These are phyloP conservation scores for Solioccasus polychromus DNA, from an alignment of 768 basidiomycete genomes.

Conservation along the genomic window DNA sequence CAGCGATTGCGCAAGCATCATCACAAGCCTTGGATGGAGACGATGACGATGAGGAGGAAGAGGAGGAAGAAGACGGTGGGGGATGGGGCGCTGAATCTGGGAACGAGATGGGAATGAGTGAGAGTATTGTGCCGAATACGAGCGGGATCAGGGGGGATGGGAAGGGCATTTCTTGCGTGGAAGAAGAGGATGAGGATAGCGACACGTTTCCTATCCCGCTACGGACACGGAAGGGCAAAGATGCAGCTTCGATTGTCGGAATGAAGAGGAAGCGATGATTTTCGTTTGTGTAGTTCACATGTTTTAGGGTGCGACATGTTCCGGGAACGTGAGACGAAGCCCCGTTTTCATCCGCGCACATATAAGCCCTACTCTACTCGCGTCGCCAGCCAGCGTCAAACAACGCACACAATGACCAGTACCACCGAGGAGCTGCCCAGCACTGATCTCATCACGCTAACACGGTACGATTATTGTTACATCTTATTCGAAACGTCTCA, in stretches of 20 bases:
- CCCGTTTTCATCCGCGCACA: constrained; percentile 22
- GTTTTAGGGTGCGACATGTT: constrained; percentile 7
- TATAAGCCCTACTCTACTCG: constrained; percentile 11
- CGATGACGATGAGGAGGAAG: constrained; percentile 41
- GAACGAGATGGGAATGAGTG: constrained; percentile 46
- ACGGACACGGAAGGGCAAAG: constrained; percentile 64
- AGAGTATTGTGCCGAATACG: constrained; percentile 56
- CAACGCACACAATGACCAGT: constrained; percentile 25
- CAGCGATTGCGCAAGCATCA: constrained; percentile 73
- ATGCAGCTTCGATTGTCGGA: constrained; percentile 43
- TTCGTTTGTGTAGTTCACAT: too few relatives aligned
- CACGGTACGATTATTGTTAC: constrained; percentile 53
- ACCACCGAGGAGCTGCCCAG: constrained; percentile 60
- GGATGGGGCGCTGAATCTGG: constrained; percentile 43
- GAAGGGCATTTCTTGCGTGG: constrained; percentile 29
- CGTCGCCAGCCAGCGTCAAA: not conserved
- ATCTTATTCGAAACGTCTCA: constrained; percentile 6
- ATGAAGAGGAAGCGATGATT: constrained; percentile 69
- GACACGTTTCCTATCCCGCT: constrained; percentile 67
- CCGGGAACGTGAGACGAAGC: constrained; percentile 28
- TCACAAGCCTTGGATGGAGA: constrained; percentile 57
- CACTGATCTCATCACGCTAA: constrained; percentile 91
- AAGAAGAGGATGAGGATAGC: constrained; percentile 71
- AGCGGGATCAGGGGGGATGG: constrained; percentile 55
- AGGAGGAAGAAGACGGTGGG: constrained; percentile 41